phyloP scores from a whole-genome alignment of 1,284 basidiomycete species.

The Ganoderma multipileum region DNA sequence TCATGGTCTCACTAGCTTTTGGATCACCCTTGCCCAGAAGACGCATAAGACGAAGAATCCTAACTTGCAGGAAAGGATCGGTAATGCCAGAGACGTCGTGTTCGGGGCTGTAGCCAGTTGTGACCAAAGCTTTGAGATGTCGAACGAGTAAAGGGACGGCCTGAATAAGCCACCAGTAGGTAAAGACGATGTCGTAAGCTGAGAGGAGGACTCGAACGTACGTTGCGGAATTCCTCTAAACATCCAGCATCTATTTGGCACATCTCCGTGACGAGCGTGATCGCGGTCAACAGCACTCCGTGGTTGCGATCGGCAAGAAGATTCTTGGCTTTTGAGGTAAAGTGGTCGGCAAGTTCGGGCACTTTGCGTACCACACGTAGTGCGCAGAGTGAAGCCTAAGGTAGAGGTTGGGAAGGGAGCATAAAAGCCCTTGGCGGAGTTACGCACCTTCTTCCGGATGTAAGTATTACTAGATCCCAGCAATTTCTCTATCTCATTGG shows the following conservation, averaged over 20 bases:
- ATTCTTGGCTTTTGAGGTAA: constrained; percentile 87
- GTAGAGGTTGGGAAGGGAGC: constrained; percentile 6
- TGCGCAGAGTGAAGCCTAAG: constrained; percentile 94
- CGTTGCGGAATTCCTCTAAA: constrained; percentile 89
- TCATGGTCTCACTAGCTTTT: constrained; percentile 95
- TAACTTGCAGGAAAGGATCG: constrained; percentile 98
- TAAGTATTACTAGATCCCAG: constrained; percentile 98
- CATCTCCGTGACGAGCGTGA: constrained; percentile 97
- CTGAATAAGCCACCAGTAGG: constrained; percentile 46
- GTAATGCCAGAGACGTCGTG: constrained; percentile 99
- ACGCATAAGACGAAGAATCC: constrained; percentile 93
- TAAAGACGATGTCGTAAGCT: background rate
- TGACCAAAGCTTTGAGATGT: constrained; percentile 94
- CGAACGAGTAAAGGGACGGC: constrained; percentile 94
- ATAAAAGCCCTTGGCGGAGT: background rate
- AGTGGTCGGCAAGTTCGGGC: constrained; percentile 96
- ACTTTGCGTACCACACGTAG: constrained; percentile 96
- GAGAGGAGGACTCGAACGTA: constrained; percentile 42
- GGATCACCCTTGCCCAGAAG: constrained; percentile 88
- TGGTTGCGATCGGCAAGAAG: constrained; percentile 97
- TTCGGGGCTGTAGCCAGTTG: constrained; percentile 98
- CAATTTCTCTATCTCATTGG: constrained; percentile 97
- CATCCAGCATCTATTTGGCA: constrained; percentile 80
- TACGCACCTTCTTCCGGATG: constrained; percentile 93
- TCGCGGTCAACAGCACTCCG: constrained; percentile 92